Conservation (phyloP, 192 early-diverging fungal species). For the Oehlia diaphana region DNA sequence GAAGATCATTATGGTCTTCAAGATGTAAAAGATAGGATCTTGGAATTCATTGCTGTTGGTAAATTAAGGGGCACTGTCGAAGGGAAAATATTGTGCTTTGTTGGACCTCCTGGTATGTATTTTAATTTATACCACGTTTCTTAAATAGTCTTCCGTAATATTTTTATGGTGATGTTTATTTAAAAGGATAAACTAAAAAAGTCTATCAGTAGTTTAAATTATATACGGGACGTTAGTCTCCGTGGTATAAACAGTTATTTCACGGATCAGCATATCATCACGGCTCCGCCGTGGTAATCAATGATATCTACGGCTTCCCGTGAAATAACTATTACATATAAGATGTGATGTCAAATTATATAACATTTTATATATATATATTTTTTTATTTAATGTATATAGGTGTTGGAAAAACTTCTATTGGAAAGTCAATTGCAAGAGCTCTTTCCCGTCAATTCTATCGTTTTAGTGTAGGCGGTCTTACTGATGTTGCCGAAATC, state of each 20-base stretch:
- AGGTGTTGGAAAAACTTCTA: slow-evolving; percentile 96
- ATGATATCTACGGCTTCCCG: too few species aligned
- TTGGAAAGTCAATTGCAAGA: slow-evolving; percentile 97
- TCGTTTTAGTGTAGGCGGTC: slow-evolving; percentile 94
- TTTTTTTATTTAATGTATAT: slow-evolving; percentile 10
- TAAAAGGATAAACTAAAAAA: too few species aligned
- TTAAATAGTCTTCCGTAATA: too few species aligned
- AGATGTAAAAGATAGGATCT: slow-evolving; percentile 98
- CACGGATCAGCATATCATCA: too few species aligned
- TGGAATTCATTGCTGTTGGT: slow-evolving; percentile 99
- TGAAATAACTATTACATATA: too few species aligned
- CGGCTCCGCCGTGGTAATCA: too few species aligned
- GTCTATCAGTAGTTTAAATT: too few species aligned
- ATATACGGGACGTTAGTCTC: too few species aligned
- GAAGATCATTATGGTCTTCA: slow-evolving; percentile 99
- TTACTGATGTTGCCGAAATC: slow-evolving; percentile 98
- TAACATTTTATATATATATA: neutral
- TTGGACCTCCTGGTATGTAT: slow-evolving; percentile 87
- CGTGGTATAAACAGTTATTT: too few species aligned
- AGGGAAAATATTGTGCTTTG: slow-evolving; percentile 97
- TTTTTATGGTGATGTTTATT: too few species aligned
- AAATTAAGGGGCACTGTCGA: slow-evolving; percentile 94
- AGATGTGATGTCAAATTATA: neutral
- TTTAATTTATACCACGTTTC: neutral
- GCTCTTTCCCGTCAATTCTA: slow-evolving; percentile 94